Evolutionary conservation across 1,284 basidiomycete species (phyloP), one percentile per base, ranked within the genome.

Genomic region (Somion occarium): DNA sequence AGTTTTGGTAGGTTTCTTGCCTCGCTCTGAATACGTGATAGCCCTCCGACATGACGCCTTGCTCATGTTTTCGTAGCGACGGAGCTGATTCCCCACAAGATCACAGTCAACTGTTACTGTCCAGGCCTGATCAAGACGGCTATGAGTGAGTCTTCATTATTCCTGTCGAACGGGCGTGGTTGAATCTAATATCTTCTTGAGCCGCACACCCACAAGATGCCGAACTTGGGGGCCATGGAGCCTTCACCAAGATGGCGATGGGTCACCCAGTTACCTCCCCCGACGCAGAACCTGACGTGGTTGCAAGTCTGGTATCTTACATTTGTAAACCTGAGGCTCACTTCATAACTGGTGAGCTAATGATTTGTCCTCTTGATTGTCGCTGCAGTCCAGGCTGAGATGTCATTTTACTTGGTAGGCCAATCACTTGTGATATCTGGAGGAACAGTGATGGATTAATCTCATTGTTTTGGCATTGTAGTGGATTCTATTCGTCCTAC

Each of bases 71-170:
- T 1, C 27, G 23, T 13, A 60, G 59, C 59, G 3, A 34, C 49
- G 18, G 59, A 60, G 30, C 30, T 59, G 20, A 46, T 44, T 23
- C 38, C 44, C 19, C 51, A 59, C 34, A 50, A 53, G 5, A 57
- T 60, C 38, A 60, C 59, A 11, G 59, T 59, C 24, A 60, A 60
- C 37, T 24, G 55, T 7, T 60, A 60, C 38, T 44, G 50, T 18
- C 59, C 59, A 5, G 57, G 59, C 7, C 26, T 54, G 5, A 57
- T 60, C 39, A 22, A 43, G 5, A 58, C 58, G 5, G 30, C 45
- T 1, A 56, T 60, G 55, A 48, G 58, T 58, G 42, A 26, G 54
- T 52, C 3, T 26, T 43, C 13, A 25, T 38, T n/a, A n/a, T n/a
- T n/a, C n/a, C n/a, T n/a, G n/a, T n/a, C n/a, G n/a, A n/a, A n/a